These are phyloP conservation scores for Bidens hawaiensis DNA, from an alignment of 140 eudicot genomes.

Conservation along the genomic window DNA sequence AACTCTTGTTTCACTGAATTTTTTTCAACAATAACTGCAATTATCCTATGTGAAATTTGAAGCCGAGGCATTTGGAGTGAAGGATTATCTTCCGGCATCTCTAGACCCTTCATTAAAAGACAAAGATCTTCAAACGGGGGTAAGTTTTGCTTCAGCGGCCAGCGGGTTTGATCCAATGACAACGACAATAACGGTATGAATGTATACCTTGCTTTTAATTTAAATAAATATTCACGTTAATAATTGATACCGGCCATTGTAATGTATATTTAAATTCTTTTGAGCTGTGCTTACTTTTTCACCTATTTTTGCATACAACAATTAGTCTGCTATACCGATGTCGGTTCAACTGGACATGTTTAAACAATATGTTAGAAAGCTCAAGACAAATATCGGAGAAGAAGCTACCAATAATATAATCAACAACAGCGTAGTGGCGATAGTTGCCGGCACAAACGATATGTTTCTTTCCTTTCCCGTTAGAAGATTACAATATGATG, in stretches of 20 bases:
- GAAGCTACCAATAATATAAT: slow-evolving; percentile 24
- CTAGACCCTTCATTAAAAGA: slow-evolving; percentile 30
- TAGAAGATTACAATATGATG: slow-evolving; percentile 27
- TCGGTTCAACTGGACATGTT: slow-evolving; percentile 35
- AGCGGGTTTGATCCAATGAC: slow-evolving; percentile 39
- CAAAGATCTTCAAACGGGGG: slow-evolving; percentile 46
- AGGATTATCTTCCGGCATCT: too few relatives aligned
- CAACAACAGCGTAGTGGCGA: slow-evolving; percentile 23
- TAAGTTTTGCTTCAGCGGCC: slow-evolving; percentile 47
- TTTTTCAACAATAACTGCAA: too few relatives aligned
- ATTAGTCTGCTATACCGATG: slow-evolving; percentile 26
- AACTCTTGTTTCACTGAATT: too few relatives aligned
- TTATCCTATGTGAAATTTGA: too few relatives aligned
- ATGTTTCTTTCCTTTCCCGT: neutral
- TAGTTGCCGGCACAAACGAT: slow-evolving; percentile 34
- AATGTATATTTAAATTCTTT: neutral
- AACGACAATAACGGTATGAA: slow-evolving; percentile 19
- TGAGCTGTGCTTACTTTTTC: neutral
- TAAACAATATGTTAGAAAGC: slow-evolving; percentile 29
- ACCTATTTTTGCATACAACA: neutral
- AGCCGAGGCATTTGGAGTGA: too few relatives aligned
- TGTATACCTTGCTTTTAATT: neutral
- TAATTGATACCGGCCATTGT: neutral
- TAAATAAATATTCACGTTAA: neutral
- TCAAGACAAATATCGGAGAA: slow-evolving; percentile 32